These are phyloP conservation scores for Hyaloscypha hepaticicola DNA, from an alignment of 495 filamentous ascomycete genomes.

Conservation along the genomic window DNA sequence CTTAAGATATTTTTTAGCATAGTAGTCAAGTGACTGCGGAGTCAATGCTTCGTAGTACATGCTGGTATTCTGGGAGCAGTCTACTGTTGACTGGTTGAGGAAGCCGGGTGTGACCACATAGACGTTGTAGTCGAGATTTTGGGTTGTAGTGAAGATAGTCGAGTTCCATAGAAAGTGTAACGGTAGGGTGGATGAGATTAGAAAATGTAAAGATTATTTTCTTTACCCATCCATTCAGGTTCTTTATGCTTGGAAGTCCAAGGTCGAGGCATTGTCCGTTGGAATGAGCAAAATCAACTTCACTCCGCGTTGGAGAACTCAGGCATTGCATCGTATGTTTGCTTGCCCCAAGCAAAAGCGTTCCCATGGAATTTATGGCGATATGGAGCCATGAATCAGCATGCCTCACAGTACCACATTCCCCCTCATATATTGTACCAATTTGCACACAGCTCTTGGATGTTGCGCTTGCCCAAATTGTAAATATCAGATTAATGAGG, in stretches of 20 bases:
- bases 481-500: conserved; percentile 16
- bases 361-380: conserved; percentile 39
- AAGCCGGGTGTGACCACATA: conserved; percentile 29
- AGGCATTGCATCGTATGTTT: conserved; percentile 45
- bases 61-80: not conserved
- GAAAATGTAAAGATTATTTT: conserved; percentile 29
- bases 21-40: not conserved
- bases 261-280: conserved; percentile 38
- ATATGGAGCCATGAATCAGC: conserved; percentile 35
- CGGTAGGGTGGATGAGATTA: conserved; percentile 30
- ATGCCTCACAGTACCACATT: conserved; percentile 26
- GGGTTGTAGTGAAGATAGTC: conserved; percentile 29
- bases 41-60: not conserved
- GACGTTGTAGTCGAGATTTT: conserved; percentile 37
- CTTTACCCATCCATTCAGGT: conserved; percentile 29
- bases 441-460: conserved; percentile 5
- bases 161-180: conserved; percentile 36
- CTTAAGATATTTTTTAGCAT: not conserved
- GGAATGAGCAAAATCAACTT: conserved; percentile 40
- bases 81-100: not conserved
- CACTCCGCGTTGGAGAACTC: conserved; percentile 38
- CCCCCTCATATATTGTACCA: conserved; percentile 24
- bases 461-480: conserved; percentile 6
- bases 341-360: conserved; percentile 39
- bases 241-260: conserved; percentile 41